These are phyloP conservation scores for Anthostomella pinea DNA, from an alignment of 2,329 filamentous ascomycete species.

Conservation along the genomic window DNA sequence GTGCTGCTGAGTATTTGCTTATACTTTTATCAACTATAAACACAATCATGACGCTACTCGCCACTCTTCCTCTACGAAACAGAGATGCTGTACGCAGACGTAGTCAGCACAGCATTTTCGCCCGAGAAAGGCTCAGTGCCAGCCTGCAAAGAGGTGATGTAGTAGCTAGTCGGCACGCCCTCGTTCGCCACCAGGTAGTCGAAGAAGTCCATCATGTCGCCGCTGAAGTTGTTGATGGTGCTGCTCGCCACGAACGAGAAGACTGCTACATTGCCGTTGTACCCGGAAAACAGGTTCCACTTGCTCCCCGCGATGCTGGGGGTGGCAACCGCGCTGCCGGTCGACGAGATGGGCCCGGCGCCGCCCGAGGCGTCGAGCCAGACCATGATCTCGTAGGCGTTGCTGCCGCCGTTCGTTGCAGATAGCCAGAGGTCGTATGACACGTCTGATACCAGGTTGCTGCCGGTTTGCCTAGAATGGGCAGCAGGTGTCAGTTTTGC, in stretches of 20 bases:
- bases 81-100: slow-evolving; percentile 19
- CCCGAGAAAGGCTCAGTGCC: slow-evolving; percentile 53
- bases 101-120: slow-evolving; percentile 42
- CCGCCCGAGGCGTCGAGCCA: slow-evolving; percentile 29
- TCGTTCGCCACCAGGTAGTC: slow-evolving; percentile 46
- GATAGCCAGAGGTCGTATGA: slow-evolving; percentile 59
- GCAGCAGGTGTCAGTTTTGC: neutral
- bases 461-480: slow-evolving; percentile 44
- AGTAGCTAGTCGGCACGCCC: slow-evolving; percentile 44
- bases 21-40: too few relatives aligned
- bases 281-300: slow-evolving; percentile 56
- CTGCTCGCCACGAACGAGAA: slow-evolving; percentile 47
- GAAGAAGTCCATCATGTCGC: slow-evolving; percentile 53
- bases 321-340: slow-evolving; percentile 50
- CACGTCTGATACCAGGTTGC: slow-evolving; percentile 51
- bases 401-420: slow-evolving; percentile 39
- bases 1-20: too few relatives aligned
- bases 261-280: slow-evolving; percentile 53
- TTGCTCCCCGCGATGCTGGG: slow-evolving; percentile 47
- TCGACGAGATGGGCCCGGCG: slow-evolving; percentile 35
- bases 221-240: slow-evolving; percentile 50
- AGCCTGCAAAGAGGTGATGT: slow-evolving; percentile 47
- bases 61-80: slow-evolving; percentile 18
- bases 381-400: slow-evolving; percentile 56
- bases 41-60: too few relatives aligned